A percentile compares a stretch with the other conserved stretches of the same genome.
phyloP scores from a whole-genome alignment of 1,284 basidiomycete genomes.

The Farysia itapuensis region DNA sequence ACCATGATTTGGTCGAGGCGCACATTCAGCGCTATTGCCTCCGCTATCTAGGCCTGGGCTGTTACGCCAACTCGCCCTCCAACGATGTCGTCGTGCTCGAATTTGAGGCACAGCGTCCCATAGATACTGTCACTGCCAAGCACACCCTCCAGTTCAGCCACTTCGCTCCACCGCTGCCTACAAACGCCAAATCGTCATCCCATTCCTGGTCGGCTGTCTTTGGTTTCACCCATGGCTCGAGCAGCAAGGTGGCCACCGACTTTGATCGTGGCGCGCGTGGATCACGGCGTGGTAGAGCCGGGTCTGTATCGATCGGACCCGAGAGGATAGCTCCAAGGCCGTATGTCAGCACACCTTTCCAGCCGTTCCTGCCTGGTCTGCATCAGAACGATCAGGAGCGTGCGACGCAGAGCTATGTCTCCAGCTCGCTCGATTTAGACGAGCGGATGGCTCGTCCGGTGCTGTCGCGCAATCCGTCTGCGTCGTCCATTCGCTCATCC shows the following conservation, averaged over 20 bases:
- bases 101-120: conserved; percentile 48
- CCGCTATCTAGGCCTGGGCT: conserved; percentile 16
- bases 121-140: conserved; percentile 48
- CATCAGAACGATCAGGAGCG: conserved; percentile 15
- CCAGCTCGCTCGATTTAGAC: conserved; percentile 28
- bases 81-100: conserved; percentile 17
- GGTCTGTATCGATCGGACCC: conserved; percentile 7
- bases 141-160: conserved; percentile 42
- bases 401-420: conserved; percentile 4
- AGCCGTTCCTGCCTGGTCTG: conserved; percentile 19
- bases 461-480: conserved; percentile 10
- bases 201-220: conserved; percentile 15
- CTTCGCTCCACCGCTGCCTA: conserved; percentile 21
- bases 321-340: conserved; percentile 4
- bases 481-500: conserved; percentile 2
- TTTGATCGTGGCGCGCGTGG: conserved; percentile 6
- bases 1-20: conserved; percentile 25
- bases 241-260: conserved; percentile 12
- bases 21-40: conserved; percentile 36
- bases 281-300: conserved; percentile 6
- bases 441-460: conserved; percentile 1
- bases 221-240: conserved; percentile 10
- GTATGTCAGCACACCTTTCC: conserved; percentile 13
- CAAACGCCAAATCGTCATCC: conserved; percentile 1
- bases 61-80: conserved; percentile 3